A percentile compares a stretch with the other conserved stretches of the same genome.
phyloP scores from a whole-genome alignment of 2,329 filamentous ascomycete genomes.

The Trichoderma arundinaceum region DNA sequence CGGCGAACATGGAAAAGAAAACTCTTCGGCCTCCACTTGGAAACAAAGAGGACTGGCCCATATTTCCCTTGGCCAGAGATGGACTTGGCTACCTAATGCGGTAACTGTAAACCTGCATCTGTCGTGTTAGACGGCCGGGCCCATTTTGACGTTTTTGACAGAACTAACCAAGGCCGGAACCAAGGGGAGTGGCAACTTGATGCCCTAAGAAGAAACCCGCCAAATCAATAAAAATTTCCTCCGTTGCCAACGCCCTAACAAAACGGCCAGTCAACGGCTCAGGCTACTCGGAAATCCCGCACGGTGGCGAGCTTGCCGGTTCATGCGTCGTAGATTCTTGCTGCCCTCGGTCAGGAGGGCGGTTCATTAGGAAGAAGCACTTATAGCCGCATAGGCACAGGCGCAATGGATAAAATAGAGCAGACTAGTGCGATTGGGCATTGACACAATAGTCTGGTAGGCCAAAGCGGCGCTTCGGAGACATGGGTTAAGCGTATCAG shows the following conservation, averaged over 20 bases:
- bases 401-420: not conserved
- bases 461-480: not conserved
- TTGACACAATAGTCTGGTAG: conserved; percentile 13
- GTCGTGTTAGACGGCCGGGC: not conserved
- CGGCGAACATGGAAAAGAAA: not conserved
- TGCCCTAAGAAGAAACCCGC: not conserved
- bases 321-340: not conserved
- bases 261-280: not conserved
- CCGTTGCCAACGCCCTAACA: not conserved
- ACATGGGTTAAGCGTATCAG: not conserved
- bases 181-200: conserved; percentile 13
- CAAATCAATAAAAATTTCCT: not conserved
- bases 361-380: not conserved
- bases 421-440: not conserved
- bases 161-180: not conserved
- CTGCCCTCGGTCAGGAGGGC: not conserved
- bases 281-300: conserved; percentile 9
- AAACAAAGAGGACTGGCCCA: not conserved
- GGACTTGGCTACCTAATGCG: conserved; percentile 2
- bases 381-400: not conserved
- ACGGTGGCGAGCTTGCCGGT: conserved; percentile 9
- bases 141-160: conserved; percentile 6
- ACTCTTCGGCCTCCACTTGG: conserved; percentile 5
- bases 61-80: not conserved
- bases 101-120: conserved; percentile 5